Evolutionary conservation across 208 protist genomes (phyloP), one percentile per base, ranked within the genome.

Genomic region (Trypanosoma rangeli): DNA sequence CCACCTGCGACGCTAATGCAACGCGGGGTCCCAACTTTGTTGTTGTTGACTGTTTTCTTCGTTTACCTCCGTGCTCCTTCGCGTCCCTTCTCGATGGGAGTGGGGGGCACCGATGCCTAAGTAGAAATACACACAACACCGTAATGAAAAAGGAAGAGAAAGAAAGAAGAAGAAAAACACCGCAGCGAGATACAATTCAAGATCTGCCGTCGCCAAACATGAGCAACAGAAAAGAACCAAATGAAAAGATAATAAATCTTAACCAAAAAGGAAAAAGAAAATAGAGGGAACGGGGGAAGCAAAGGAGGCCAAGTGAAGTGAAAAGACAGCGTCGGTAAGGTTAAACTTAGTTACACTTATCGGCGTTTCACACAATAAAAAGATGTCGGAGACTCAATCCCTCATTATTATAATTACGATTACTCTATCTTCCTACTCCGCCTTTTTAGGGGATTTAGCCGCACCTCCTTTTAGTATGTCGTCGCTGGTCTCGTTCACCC

Each of bases 211-310:
- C 16, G 5, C 48, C 7, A 50, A 3, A 56, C 22, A 56, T 42
- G 10, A 66, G 24, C 35, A 66, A 28, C 26, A 66, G 39, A 56
- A 65, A 55, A 39, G 31, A 65, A 65, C 26, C 26, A 46, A 33
- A 64, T 4, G 1, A 50, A 49, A 29, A 44, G 50, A 50, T 8
- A 50, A 49, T 2, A 64, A 49, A 50, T n/a, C 18, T 50, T 16
- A 71, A 2, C 9, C 5, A 59, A 52, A 53, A 28, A 52, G 52
- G 12, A 26, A 62, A 65, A 52, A 54, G 29, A 72, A 65, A 52
- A 63, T 9, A n/a, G 46, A 52, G 50, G 0, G n/a, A 24, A 61
- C 24, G 55, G 15, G n/a, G 26, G 55, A 18, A 46, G 15, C 42
- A 18, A 46, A 46, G 42, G 15, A 46, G 42, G 42, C 13, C 42